These are phyloP conservation scores for Persicaria tinctoria DNA, from an alignment of 148 eudicot genomes.

Conservation along the genomic window DNA sequence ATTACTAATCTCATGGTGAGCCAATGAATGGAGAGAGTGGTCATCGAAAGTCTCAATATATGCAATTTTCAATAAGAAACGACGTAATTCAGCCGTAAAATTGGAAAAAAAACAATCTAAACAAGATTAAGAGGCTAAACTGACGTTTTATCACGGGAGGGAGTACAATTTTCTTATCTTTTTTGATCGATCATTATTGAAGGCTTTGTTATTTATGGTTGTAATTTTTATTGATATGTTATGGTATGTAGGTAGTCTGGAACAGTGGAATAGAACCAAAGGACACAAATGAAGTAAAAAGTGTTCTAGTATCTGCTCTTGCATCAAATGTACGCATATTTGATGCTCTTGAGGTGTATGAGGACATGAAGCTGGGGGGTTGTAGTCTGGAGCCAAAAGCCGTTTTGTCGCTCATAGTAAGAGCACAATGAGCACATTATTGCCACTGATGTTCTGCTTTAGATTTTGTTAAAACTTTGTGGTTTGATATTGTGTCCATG, in stretches of 20 bases:
- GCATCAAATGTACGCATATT: conserved; percentile 53
- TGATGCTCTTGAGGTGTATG: conserved; percentile 56
- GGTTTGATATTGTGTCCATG: neutral
- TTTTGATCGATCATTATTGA: neutral
- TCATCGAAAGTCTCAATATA: too few relatives aligned
- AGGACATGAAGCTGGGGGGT: conserved; percentile 50
- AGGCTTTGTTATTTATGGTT: neutral
- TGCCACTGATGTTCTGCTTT: neutral
- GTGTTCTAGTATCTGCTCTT: conserved; percentile 64
- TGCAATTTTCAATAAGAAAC: too few relatives aligned
- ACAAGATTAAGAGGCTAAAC: too few relatives aligned
- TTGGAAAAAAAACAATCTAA: too few relatives aligned
- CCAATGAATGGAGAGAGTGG: too few relatives aligned
- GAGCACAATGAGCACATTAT: conserved; percentile 26
- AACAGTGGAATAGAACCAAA: conserved; percentile 45
- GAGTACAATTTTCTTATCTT: too few relatives aligned
- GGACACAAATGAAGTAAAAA: conserved; percentile 52
- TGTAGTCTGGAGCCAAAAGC: conserved; percentile 61
- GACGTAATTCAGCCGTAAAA: too few relatives aligned
- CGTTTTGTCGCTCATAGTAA: conserved; percentile 54
- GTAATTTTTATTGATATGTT: neutral
- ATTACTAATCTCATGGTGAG: too few relatives aligned
- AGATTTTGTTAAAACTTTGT: neutral
- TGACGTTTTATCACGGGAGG: too few relatives aligned
- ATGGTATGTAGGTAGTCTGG: conserved; percentile 38